Evolutionary conservation across 2,329 filamentous ascomycete genomes (phyloP).

Genomic region (Fusarium continuum): DNA sequence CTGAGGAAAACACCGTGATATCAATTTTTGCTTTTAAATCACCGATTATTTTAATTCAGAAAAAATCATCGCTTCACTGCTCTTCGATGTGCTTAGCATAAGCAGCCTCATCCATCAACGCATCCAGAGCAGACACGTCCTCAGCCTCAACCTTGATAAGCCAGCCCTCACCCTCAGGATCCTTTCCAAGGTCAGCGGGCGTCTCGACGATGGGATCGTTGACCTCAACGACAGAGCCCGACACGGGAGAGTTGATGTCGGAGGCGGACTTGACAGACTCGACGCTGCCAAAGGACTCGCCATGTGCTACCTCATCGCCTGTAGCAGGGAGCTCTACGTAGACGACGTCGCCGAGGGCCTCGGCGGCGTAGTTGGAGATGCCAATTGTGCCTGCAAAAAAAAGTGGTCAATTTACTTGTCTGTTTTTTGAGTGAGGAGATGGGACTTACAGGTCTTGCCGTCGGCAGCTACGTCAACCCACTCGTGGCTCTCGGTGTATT

Average conservation of each 20-base stretch:
- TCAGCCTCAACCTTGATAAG: slow-evolving; percentile 79
- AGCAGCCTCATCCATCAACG: slow-evolving; percentile 74
- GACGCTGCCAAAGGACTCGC: slow-evolving; percentile 85
- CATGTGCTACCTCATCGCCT: slow-evolving; percentile 70
- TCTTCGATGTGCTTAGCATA: slow-evolving; percentile 57
- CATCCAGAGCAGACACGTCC: slow-evolving; percentile 65
- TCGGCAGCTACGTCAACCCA: slow-evolving; percentile 81
- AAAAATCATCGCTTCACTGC: slow-evolving; percentile 14
- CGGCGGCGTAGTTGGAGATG: slow-evolving; percentile 84
- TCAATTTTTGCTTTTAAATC: slow-evolving; percentile 30
- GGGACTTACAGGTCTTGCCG: slow-evolving; percentile 59
- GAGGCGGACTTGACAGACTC: slow-evolving; percentile 94
- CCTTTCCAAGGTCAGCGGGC: slow-evolving; percentile 67
- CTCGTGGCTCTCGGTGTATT: slow-evolving; percentile 90
- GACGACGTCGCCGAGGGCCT: slow-evolving; percentile 88
- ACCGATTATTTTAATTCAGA: slow-evolving; percentile 18
- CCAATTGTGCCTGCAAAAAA: slow-evolving; percentile 69
- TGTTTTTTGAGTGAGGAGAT: too few relatives aligned
- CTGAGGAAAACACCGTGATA: slow-evolving; percentile 18
- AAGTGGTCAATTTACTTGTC: not conserved
- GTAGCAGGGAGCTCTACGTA: slow-evolving; percentile 84
- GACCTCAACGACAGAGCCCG: slow-evolving; percentile 73
- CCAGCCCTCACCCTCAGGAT: slow-evolving; percentile 82
- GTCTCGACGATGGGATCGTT: slow-evolving; percentile 59
- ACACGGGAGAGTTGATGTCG: slow-evolving; percentile 84